Evolutionary conservation across 2,329 filamentous ascomycete genomes (phyloP).

Genomic region (Salinomyces thailandicus): DNA sequence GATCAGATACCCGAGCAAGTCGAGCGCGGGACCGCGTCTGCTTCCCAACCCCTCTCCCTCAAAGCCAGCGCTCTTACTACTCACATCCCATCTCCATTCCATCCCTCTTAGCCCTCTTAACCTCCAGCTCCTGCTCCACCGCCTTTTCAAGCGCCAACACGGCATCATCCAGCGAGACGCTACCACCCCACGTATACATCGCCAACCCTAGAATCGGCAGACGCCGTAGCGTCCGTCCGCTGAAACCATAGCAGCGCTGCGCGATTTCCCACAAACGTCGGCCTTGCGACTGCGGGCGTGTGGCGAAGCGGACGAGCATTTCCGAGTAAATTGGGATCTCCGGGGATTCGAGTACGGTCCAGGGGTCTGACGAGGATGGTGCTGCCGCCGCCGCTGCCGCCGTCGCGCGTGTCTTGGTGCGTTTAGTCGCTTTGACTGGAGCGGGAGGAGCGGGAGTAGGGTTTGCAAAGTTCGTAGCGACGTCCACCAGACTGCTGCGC

Average conservation of each 20-base stretch:
- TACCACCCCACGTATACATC: conserved; percentile 27
- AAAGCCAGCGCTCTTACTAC: too few species aligned
- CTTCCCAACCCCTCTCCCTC: too few species aligned
- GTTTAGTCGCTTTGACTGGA: background rate
- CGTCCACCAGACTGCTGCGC: conserved; percentile 26
- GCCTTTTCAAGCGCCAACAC: conserved; percentile 27
- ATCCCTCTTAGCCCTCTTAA: background rate
- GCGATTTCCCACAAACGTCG: conserved; percentile 25
- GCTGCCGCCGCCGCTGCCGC: background rate
- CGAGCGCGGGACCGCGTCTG: too few species aligned
- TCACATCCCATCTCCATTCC: background rate
- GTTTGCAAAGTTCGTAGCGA: background rate
- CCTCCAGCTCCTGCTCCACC: conserved; percentile 9
- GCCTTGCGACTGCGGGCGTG: conserved; percentile 17
- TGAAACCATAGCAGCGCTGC: conserved; percentile 28
- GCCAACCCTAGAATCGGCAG: conserved; percentile 34
- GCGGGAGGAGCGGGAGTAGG: conserved; percentile 1
- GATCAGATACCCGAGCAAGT: too few species aligned
- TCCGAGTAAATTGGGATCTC: conserved; percentile 23
- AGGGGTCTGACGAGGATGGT: conserved; percentile 5
- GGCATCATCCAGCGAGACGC: conserved; percentile 29
- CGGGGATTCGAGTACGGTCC: conserved; percentile 7
- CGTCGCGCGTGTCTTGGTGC: background rate
- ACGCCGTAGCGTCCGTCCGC: conserved; percentile 33
- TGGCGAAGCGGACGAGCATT: conserved; percentile 16